Base-by-base conservation (phyloP, 495 filamentous ascomycete genomes). In the Penicillium argentinense region DNA sequence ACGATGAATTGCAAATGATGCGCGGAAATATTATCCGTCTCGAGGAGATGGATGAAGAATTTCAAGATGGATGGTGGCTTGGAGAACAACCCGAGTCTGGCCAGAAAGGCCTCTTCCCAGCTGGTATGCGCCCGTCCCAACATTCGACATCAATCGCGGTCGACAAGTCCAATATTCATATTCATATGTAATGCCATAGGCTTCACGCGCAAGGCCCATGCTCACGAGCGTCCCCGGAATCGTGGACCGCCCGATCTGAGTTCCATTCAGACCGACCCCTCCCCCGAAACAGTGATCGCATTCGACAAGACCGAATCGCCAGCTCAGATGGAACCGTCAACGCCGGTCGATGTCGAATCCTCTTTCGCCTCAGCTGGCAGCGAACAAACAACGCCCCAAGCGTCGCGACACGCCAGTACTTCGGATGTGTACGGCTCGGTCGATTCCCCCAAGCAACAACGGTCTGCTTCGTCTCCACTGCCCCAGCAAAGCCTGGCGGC, bases 41-140 rank as follows among this genome's bases (percentile, higher is more conserved):
- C 45, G 82, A 96, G 29, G 93, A 97, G 64, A 81, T 95, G 50
- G 92, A 97, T 66, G 92, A 97, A 63, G 95, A 96, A 56, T 99
- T 97, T 67, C 88, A 88, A 39, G 95, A 99, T 72, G 95, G 93
- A 42, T 99, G 95, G 95, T 99, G 88, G 70, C 68, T 96, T 53
- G 95, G 95, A 21, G 83, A 84, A 60, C 88, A 96, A 64, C 49
- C 85, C 52, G 71, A 77, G 38, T 90, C 84, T 57, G 83, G 79
- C 25, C 82, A 82, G 51, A 92, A 78, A 36, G 91, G 91, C 33
- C 79, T 97, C 24, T 96, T 97, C 63, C 91, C 91, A 12, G 89
- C 91, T 77, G 87, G 91, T 95, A 72, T 49, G 79, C 58, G 45
- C 29, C 29, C 29, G 8, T 14, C 1, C 17, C 48, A 30, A 34